phyloP scores from a whole-genome alignment of 352 stramenopile genomes.

The Phytophthora foliorum region DNA sequence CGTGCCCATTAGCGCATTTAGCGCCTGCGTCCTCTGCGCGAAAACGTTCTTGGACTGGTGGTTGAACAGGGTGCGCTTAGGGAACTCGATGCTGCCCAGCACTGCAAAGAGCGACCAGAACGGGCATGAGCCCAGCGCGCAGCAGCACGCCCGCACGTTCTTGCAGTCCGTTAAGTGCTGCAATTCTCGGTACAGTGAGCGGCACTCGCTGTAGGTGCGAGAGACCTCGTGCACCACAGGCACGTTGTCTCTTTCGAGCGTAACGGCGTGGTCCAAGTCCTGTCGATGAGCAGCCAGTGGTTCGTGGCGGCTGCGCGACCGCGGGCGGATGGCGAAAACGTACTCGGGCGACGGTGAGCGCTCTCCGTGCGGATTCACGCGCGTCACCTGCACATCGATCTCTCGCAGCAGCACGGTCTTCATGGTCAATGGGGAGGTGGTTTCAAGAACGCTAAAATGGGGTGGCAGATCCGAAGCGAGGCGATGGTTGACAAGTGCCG shows the following conservation, averaged over 20 bases:
- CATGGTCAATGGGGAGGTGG: slow-evolving; percentile 26
- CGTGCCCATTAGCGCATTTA: slow-evolving; percentile 42
- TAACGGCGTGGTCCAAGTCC: slow-evolving; percentile 40
- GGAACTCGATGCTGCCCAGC: slow-evolving; percentile 59
- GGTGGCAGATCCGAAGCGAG: neutral
- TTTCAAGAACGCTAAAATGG: slow-evolving; percentile 25
- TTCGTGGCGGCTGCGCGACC: slow-evolving; percentile 15
- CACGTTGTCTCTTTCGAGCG: slow-evolving; percentile 9
- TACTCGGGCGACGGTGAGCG: slow-evolving; percentile 48
- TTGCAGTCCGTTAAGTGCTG: slow-evolving; percentile 51
- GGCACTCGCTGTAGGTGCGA: slow-evolving; percentile 67
- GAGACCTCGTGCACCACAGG: slow-evolving; percentile 52
- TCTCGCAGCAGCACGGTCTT: slow-evolving; percentile 57
- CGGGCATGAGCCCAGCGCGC: slow-evolving; percentile 60
- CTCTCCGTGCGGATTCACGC: slow-evolving; percentile 35
- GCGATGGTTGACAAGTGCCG: neutral
- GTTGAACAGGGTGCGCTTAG: slow-evolving; percentile 58
- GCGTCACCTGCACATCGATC: slow-evolving; percentile 57
- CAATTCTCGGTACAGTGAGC: slow-evolving; percentile 54
- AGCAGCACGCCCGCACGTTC: slow-evolving; percentile 53
- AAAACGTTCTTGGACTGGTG: slow-evolving; percentile 50
- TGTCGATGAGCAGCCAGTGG: slow-evolving; percentile 18
- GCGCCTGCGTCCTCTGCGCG: slow-evolving; percentile 29
- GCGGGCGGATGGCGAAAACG: slow-evolving; percentile 56
- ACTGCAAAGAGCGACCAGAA: slow-evolving; percentile 66